Evolutionary conservation across 2,329 filamentous ascomycete genomes (phyloP).

Genomic region (Monilinia laxa): DNA sequence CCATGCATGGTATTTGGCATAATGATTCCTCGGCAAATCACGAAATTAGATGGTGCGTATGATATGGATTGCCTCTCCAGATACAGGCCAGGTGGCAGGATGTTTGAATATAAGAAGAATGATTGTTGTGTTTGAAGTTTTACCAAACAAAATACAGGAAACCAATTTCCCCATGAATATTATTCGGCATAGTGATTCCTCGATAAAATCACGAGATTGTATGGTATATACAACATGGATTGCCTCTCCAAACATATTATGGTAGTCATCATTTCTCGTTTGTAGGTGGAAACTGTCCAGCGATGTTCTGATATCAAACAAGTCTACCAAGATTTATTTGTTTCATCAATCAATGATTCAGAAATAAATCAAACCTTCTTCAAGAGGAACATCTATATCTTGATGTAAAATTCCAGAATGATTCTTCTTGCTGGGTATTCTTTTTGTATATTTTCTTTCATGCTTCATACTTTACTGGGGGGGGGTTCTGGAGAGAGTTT

Average conservation of each 20-base stretch:
- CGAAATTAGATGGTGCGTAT: background rate
- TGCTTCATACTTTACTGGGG: background rate
- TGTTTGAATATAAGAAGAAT: background rate
- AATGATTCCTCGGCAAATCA: no score
- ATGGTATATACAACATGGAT: background rate
- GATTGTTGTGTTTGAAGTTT: background rate
- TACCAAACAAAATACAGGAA: background rate
- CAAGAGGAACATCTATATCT: background rate
- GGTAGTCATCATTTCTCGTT: background rate
- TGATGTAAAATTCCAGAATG: background rate
- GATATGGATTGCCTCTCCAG: background rate
- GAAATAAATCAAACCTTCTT: no score
- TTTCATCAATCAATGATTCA: background rate
- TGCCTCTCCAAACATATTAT: background rate
- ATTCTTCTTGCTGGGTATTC: no score
- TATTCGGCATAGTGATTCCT: background rate
- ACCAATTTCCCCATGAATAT: background rate
- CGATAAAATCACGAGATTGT: no score
- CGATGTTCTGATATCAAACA: background rate
- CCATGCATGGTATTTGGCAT: background rate
- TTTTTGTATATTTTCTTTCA: background rate
- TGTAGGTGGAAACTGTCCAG: background rate
- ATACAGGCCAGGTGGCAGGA: background rate
- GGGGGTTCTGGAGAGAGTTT: accelerated
- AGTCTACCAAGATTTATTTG: no score